Conservation (phyloP, 805 yeast species). For the Saturnispora kantuleensis region DNA sequence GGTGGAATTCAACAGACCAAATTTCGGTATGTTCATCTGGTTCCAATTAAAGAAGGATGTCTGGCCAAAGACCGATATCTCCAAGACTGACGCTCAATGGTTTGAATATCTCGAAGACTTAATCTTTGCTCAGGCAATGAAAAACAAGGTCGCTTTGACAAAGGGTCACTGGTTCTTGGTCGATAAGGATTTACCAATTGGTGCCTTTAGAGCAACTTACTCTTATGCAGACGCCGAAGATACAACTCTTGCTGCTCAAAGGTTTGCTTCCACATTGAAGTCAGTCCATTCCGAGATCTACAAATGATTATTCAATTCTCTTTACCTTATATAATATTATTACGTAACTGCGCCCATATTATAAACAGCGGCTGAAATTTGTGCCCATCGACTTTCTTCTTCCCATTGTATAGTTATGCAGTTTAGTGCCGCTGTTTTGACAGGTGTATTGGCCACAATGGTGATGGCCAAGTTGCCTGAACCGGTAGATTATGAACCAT, state of each 20-base stretch:
- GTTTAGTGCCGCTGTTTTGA: not conserved
- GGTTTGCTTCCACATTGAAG: conserved; percentile 20
- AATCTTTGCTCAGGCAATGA: conserved; percentile 17
- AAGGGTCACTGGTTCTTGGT: conserved; percentile 29
- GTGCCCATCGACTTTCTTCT: too few species aligned
- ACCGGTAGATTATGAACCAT: conserved; percentile 1
- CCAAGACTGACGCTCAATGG: conserved; percentile 27
- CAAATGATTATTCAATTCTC: not conserved
- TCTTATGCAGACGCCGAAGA: conserved; percentile 22
- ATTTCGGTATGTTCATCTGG: conserved; percentile 37
- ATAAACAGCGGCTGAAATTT: too few species aligned
- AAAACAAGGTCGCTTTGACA: conserved; percentile 22
- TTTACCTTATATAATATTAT: not conserved
- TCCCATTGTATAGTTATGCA: not conserved
- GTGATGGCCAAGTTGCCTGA: not conserved
- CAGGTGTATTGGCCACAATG: not conserved
- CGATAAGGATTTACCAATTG: conserved; percentile 12
- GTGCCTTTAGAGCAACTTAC: conserved; percentile 27
- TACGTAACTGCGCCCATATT: not conserved
- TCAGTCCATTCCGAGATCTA: conserved; percentile 13
- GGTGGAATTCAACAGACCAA: conserved; percentile 33
- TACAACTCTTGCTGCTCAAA: conserved; percentile 19
- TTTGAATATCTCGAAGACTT: conserved; percentile 23
- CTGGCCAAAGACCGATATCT: conserved; percentile 30
- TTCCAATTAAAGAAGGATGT: conserved; percentile 32